Evolutionary conservation across 345 rosid species (phyloP).

Genomic region (Ailanthus altissimus): DNA sequence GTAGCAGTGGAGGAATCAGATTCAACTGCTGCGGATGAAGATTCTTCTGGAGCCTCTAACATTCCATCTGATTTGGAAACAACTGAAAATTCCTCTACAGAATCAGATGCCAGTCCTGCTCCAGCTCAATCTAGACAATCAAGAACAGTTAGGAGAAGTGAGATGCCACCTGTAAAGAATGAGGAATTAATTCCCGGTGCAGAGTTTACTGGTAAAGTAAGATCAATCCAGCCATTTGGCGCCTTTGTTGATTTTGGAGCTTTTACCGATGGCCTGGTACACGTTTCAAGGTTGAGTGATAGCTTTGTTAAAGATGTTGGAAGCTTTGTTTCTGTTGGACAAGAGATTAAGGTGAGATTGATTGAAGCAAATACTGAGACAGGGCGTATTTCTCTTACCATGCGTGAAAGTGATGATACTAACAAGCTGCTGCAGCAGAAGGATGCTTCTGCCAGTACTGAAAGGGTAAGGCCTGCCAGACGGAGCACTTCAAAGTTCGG

Average conservation of each 20-base stretch:
- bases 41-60: constrained; percentile 37
- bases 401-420: constrained; percentile 71
- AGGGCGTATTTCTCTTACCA: constrained; percentile 76
- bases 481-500: constrained; percentile 49
- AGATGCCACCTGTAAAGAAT: constrained; percentile 75
- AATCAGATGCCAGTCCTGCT: constrained; percentile 33
- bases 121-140: constrained; percentile 49
- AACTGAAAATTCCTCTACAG: constrained; percentile 32
- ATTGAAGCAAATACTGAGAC: constrained; percentile 74
- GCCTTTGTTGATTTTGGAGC: constrained; percentile 90
- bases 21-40: constrained; percentile 47
- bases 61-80: constrained; percentile 36
- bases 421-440: constrained; percentile 45
- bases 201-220: constrained; percentile 80
- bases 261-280: constrained; percentile 88
- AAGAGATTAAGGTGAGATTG: constrained; percentile 79
- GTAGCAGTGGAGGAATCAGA: constrained; percentile 68
- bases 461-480: constrained; percentile 55
- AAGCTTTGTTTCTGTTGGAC: constrained; percentile 76
- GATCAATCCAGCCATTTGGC: constrained; percentile 91
- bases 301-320: constrained; percentile 83
- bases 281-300: constrained; percentile 81
- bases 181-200: constrained; percentile 84
- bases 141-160: constrained; percentile 67
- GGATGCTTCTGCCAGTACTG: constrained; percentile 44